Base-by-base conservation (phyloP, 2,329 filamentous ascomycete species). In the Claviceps sp. region DNA sequence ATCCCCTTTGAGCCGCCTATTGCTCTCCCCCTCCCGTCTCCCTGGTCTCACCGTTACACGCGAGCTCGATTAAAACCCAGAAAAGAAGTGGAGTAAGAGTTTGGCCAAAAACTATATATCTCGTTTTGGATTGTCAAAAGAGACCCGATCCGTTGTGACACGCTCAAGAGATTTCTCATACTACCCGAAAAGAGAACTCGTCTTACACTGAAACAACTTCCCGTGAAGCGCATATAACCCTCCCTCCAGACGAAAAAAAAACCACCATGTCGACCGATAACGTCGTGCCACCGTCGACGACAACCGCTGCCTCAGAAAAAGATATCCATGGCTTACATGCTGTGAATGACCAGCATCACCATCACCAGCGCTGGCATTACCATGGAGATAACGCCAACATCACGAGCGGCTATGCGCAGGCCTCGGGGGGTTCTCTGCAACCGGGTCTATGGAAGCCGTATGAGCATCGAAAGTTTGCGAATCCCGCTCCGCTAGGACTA, bases 401-500 rank as follows among this genome's bases (percentile, higher is more conserved):
- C 51, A 57, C 56, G 40, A 48, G 55, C 5, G 54, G 59, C 37
- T 58, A 26, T 22, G 48, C 48, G 41, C 48, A 37, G 34, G 41
- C 48, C 20, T 50, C 48, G 7, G 85, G 82, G 57, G 84, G 84
- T 70, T 81, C 84, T 61, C 82, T 87, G 67, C 82, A 89, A 67
- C 84, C 85, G 49, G 83, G 84, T 70, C 67, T 75, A 45, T 78
- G 84, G 74, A 80, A 76, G 67, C 72, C 81, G 8, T 70, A 72
- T 50, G 78, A 80, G 68, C 76, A 79, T 64, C 81, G 84, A 69
- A 85, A 86, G 72, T 80, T 90, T 66, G 87, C 78, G 71, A 90
- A 90, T 70, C 87, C 87, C 4, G 85, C 84, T 50, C 87, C 86
- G 34, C 75, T 90, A 41, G 87, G 87, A 57, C 79, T 91, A 48